Percentiles rank a stretch among this genome's conserved stretches.
Conservation (phyloP, 164 flowering plant genomes). For the Annona squamosa region DNA sequence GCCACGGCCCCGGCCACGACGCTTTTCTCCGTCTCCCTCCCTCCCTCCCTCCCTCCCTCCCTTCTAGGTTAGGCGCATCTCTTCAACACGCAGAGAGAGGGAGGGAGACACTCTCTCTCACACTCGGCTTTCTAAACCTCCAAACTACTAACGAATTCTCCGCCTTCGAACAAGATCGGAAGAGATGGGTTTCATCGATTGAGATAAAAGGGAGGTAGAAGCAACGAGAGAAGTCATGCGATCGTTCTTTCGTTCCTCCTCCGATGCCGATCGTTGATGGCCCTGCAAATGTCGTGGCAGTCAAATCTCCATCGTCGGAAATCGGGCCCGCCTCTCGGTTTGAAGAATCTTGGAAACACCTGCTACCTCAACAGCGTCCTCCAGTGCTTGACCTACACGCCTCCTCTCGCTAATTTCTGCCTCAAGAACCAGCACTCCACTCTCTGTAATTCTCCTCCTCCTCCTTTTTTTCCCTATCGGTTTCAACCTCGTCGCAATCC, state of each 20-base stretch:
- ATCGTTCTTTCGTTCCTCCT: not conserved
- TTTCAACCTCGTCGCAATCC: not conserved
- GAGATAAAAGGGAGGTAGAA: too few species aligned
- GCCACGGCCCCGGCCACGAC: too few species aligned
- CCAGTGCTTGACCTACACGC: slow-evolving; percentile 97
- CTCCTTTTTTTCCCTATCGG: not conserved
- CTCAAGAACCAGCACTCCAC: slow-evolving; percentile 58
- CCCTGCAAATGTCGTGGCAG: slow-evolving; percentile 80
- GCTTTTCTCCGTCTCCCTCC: too few species aligned
- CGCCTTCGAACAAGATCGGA: too few species aligned
- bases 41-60: not conserved
- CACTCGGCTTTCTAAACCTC: not conserved
- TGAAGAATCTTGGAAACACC: slow-evolving; percentile 78
- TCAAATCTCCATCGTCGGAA: slow-evolving; percentile 42
- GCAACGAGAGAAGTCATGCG: slow-evolving; percentile 3
- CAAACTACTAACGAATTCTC: not conserved
- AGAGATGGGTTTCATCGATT: too few species aligned
- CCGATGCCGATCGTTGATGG: slow-evolving; percentile 37
- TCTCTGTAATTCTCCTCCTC: slow-evolving; percentile 25
- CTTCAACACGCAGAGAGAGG: not conserved
- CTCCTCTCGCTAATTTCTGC: slow-evolving; percentile 94
- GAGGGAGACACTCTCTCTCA: not conserved
- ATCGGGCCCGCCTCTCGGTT: slow-evolving; percentile 56
- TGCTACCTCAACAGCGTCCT: slow-evolving; percentile 96
- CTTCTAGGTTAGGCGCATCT: not conserved